Evolutionary conservation across 495 filamentous ascomycete species (phyloP), one percentile per base, ranked within the genome.

Genomic region (Tuber brumale): DNA sequence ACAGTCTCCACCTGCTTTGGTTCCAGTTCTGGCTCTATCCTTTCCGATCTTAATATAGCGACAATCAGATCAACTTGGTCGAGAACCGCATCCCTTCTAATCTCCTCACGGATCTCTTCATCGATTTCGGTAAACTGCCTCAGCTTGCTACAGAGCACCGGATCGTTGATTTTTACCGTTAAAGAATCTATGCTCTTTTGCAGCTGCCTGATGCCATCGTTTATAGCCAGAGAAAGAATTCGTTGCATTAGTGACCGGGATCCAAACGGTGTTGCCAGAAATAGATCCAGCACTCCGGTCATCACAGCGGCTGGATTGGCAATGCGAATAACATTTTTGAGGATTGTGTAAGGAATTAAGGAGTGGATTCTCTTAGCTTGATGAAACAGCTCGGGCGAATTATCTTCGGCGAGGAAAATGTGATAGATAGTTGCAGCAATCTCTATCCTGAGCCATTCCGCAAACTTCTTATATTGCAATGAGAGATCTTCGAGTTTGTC

Each of bases 371-470:
- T 88, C 85, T 95, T 97, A 3, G 91, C 91, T 82, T 98, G 96
- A 5, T 94, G 94, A 84, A 98, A 97, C 46, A 99, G 83, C 79
- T 99, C 95, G 12, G 94, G 93, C 4, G 94, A 97, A 84, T 99
- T 99, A 82, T 99, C 95, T 83, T 99, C 95, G 48, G 95, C 95
- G 61, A 99, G 88, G 88, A 99, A 99, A 44, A 99, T 86, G 84
- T 99, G 95, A 83, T 99, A 99, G 48, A 99, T 89, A 21, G 95
- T 97, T 37, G 95, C 95, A 10, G 95, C 95, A 66, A 99, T 91
- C 84, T 99, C 95, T 81, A 99, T 99, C 42, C 96, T 91, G 71
- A 98, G 86, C 95, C 95, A 99, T 84, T 99, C 95, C 42, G 95
- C 95, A 82, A 99, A 99, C 82, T 98, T 98, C 81, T 95, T 92